These are phyloP conservation scores for Coniochaeta sp. DNA, from an alignment of 2,329 filamentous ascomycete species.

Conservation along the genomic window DNA sequence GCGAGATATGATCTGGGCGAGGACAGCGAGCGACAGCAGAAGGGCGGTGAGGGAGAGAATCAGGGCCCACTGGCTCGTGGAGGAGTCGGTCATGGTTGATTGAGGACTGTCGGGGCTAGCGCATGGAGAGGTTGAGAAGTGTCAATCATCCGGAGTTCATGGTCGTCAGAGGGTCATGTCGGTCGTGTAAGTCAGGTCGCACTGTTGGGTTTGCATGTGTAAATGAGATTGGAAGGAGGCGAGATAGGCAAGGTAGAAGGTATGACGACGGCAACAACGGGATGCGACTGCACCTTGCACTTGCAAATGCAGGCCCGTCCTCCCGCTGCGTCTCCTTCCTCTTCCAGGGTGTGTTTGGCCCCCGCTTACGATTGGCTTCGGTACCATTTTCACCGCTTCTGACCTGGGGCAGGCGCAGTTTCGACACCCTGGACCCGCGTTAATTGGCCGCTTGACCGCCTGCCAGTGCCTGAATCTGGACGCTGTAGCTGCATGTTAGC, in stretches of 20 bases:
- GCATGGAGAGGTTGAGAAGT: background rate
- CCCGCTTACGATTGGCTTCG: background rate
- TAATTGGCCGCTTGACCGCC: conserved; percentile 6
- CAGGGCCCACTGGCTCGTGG: conserved; percentile 48
- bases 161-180: background rate
- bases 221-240: conserved; percentile 7
- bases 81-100: conserved; percentile 45
- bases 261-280: conserved; percentile 6
- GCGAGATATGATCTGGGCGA: conserved; percentile 42
- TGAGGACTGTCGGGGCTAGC: conserved; percentile 12
- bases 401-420: background rate
- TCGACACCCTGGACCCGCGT: conserved; percentile 5
- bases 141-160: background rate
- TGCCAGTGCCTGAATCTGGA: background rate
- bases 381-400: background rate
- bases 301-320: background rate
- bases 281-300: conserved; percentile 1
- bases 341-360: too few relatives aligned
- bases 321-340: background rate
- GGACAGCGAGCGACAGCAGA: conserved; percentile 46
- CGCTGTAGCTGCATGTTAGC: conserved; percentile 4
- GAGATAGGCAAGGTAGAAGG: too few relatives aligned
- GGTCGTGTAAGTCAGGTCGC: background rate
- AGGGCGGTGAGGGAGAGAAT: conserved; percentile 52
- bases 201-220: conserved; percentile 8